Conservation (phyloP, 2,329 filamentous ascomycete genomes). For the Alternaria viburni region DNA sequence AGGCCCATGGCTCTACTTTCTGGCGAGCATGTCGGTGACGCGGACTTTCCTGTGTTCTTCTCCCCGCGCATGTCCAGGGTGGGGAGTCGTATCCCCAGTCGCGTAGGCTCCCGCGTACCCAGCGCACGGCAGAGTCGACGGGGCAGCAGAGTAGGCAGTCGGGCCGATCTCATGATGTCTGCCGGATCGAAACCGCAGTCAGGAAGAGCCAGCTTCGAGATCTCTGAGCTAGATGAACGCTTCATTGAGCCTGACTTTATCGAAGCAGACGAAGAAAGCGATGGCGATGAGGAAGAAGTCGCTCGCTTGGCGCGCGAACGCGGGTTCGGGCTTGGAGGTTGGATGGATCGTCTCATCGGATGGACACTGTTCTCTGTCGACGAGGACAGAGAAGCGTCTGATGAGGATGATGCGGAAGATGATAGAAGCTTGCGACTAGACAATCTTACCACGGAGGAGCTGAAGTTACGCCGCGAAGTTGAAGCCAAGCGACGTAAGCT, state of each 20-base stretch:
- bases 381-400: conserved; percentile 52
- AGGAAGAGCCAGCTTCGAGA: conserved; percentile 40
- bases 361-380: conserved; percentile 63
- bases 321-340: conserved; percentile 62
- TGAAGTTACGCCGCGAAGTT: conserved; percentile 44
- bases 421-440: conserved; percentile 30
- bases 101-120: conserved; percentile 47
- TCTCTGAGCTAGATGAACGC: conserved; percentile 30
- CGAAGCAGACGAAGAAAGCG: conserved; percentile 51
- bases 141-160: conserved; percentile 44
- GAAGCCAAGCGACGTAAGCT: conserved; percentile 46
- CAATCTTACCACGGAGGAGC: conserved; percentile 47
- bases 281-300: conserved; percentile 61
- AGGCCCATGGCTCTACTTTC: conserved; percentile 38
- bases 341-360: conserved; percentile 64
- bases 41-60: conserved; percentile 41
- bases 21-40: conserved; percentile 42
- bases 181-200: conserved; percentile 24
- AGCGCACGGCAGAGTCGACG: conserved; percentile 49
- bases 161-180: conserved; percentile 47
- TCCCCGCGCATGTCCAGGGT: conserved; percentile 38
- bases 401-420: conserved; percentile 37
- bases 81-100: conserved; percentile 46
- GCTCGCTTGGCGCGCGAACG: conserved; percentile 58
- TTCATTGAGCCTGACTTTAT: conserved; percentile 58